Percentiles rank a stretch among this genome's conserved stretches.
phyloP scores from a whole-genome alignment of 2,329 filamentous ascomycete genomes.

The Xylaria sp. region DNA sequence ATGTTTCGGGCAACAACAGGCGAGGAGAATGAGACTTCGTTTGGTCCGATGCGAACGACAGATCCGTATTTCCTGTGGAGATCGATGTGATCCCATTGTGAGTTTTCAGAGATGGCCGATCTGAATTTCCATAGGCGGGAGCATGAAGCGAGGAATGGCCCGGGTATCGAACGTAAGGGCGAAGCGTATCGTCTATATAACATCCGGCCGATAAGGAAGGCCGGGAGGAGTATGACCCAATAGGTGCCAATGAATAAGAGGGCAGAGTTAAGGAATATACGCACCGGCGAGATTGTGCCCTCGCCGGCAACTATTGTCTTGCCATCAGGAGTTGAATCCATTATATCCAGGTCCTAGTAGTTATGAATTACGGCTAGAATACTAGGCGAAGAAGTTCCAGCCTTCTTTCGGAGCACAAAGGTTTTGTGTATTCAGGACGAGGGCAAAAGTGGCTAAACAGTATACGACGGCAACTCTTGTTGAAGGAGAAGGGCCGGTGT shows the following conservation, averaged over 20 bases:
- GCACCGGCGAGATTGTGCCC: constrained; percentile 43
- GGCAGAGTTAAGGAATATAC: constrained; percentile 46
- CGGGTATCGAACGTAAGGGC: constrained; percentile 45
- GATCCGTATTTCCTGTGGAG: constrained; percentile 59
- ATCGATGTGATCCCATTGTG: constrained; percentile 56
- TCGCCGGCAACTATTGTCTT: constrained; percentile 40
- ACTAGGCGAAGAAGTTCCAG: constrained; percentile 2
- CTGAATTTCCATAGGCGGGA: constrained; percentile 55
- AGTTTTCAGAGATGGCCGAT: constrained; percentile 52
- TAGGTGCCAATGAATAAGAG: constrained; percentile 49
- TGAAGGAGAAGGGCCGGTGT: constrained; percentile 38
- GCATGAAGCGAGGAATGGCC: constrained; percentile 46
- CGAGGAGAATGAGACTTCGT: constrained; percentile 59
- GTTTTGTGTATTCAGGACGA: constrained; percentile 9
- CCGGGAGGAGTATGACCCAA: constrained; percentile 46
- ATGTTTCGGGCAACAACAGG: constrained; percentile 58
- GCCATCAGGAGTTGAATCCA: constrained; percentile 31
- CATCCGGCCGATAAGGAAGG: constrained; percentile 46
- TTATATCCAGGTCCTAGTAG: constrained; percentile 6
- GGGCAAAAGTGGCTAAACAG: constrained; percentile 29
- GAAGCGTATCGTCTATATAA: constrained; percentile 50
- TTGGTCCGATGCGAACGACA: constrained; percentile 60
- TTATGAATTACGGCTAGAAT: not conserved
- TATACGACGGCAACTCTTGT: constrained; percentile 38
- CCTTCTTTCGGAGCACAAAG: constrained; percentile 15